Percentiles rank a stretch among this genome's conserved stretches.
These are phyloP conservation scores for Mucuna pruriens DNA, from an alignment of 306 rosid species.

Conservation along the genomic window DNA sequence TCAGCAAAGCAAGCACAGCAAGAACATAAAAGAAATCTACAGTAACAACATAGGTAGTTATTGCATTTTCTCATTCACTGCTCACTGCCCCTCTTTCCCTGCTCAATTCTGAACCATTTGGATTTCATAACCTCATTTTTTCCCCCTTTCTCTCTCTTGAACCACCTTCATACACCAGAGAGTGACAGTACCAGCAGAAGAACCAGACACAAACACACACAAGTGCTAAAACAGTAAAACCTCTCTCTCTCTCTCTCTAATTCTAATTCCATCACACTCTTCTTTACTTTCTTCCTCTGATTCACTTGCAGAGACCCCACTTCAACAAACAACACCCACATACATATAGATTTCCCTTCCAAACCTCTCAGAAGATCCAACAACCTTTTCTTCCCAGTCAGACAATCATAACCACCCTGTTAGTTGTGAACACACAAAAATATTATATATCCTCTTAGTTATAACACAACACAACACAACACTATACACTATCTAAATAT, in stretches of 20 bases:
- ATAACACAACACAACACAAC: too few relatives aligned
- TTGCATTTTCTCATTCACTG: slow-evolving; percentile 40
- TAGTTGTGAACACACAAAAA: neutral
- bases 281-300: neutral
- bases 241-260: neutral
- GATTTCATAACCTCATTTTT: neutral
- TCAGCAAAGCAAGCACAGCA: too few relatives aligned
- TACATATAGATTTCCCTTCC: neutral
- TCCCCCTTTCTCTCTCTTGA: neutral
- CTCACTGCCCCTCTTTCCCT: slow-evolving; percentile 30
- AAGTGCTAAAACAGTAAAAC: neutral
- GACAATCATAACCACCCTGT: neutral
- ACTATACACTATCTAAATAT: too few relatives aligned
- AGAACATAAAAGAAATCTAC: slow-evolving; percentile 43
- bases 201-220: neutral
- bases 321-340: slow-evolving; percentile 35
- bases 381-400: neutral
- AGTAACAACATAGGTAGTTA: slow-evolving; percentile 58
- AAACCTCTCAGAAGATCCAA: neutral
- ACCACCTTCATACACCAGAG: slow-evolving; percentile 48
- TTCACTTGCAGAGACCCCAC: slow-evolving; percentile 58
- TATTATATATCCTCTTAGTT: too few relatives aligned
- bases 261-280: neutral
- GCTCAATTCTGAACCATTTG: slow-evolving; percentile 40
- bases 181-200: slow-evolving; percentile 54